Base-by-base conservation (phyloP, 83 land plant genomes). In the Thuja plicata region DNA sequence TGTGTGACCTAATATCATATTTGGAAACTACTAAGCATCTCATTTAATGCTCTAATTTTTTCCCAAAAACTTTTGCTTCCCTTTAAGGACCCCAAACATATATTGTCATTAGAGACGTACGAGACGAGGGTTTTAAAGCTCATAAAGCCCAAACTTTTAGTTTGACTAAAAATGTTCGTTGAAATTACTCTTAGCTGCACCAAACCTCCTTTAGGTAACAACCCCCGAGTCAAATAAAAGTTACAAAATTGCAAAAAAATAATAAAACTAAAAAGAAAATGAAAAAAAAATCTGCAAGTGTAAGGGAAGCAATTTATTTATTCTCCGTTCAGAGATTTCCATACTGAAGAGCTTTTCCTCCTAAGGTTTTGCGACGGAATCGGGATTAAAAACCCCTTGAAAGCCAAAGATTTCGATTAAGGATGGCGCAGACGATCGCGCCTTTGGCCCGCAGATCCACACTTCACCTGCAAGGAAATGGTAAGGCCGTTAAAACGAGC, bases 371-470 rank as follows among this genome's bases (percentile, higher is more conserved):
- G 27, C 1, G 30, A 66, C 71, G n/a, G n/a, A 66, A 8, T 24
- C 9, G 0, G n/a, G 8, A 1, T 0, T 24, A 27, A 12, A 32
- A 9, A 74, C 11, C 37, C 78, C n/a, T 74, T 8, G 38, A 34
- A 34, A 17, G 11, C 38, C 38, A 8, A 74, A 10, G 13, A 34
- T 11, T 74, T 32, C 0, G 78, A 74, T 0, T 15, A 74, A 74
- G 3, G 38, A 74, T 74, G 78, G 78, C 38, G n/a, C 78, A 74
- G 78, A 74, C 17, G 16, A 74, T 74, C 38, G 78, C 78, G n/a
- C 78, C 78, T 74, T 19, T 74, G 78, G 78, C 38, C 38, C 78
- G 78, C 78, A 74, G 78, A 74, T 74, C 78, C 38, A 12, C 78
- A 12, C 78, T 38, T 35, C 38, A 74, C 0, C 38, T 74, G 78